Base-by-base conservation (phyloP, 2,329 filamentous ascomycete species). In the Fusarium lateritium region DNA sequence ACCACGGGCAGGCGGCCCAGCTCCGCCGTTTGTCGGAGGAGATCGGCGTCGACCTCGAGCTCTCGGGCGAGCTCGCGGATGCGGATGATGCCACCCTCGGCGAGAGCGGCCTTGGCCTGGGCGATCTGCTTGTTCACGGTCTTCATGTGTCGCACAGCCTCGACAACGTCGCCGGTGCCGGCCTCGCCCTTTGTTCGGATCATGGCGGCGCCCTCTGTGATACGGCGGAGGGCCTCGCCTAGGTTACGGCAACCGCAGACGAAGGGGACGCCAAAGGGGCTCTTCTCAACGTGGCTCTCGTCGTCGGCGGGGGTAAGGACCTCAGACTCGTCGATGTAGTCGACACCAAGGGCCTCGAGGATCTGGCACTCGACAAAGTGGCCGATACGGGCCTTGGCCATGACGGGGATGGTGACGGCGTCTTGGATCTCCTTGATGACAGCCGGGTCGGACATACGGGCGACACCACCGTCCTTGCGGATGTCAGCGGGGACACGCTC, bases 321-420 rank as follows among this genome's bases (percentile, higher is more conserved):
- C 88, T 99, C 96, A 80, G 91, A 94, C 84, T 99, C 96, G 82
- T 99, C 94, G 74, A 99, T 96, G 85, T 97, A 99, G 85, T 99
- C 96, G 75, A 98, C 92, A 66, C 93, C 94, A 56, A 98, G 90
- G 60, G 93, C 90, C 86, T 98, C 93, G 77, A 99, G 92, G 83
- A 99, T 97, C 91, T 95, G 95, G 84, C 94, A 98, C 85, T 99
- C 96, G 76, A 98, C 95, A 73, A 98, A 94, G 84, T 99, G 96
- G 38, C 96, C 96, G 79, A 98, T 99, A 78, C 96, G 89, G 24
- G 95, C 95, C 85, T 99, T 99, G 69, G 96, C 96, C 96, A 99
- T 98, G 81, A 99, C 96, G 74, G 96, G 96, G 76, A 98, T 98
- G 55, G 95, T 98, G 46, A 98, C 96, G 40, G 94, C 91, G 5